Conservation (phyloP, 2,329 filamentous ascomycete genomes). For the Penicillium sp. region DNA sequence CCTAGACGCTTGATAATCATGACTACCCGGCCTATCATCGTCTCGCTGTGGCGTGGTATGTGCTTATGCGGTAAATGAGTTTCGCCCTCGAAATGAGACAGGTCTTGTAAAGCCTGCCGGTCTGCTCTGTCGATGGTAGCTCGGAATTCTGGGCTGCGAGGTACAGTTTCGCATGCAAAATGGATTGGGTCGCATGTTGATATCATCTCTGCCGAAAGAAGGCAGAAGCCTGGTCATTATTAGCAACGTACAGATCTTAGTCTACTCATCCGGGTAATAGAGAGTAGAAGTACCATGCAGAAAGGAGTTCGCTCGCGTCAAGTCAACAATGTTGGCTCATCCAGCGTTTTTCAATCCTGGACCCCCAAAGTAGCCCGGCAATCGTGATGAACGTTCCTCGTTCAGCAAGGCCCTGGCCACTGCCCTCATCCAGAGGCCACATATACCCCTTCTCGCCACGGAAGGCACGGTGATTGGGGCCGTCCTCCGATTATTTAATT, state of each 20-base stretch:
- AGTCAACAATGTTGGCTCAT: conserved; percentile 58
- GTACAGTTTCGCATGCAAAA: conserved; percentile 57
- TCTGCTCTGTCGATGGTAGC: conserved; percentile 57
- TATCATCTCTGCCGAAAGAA: conserved; percentile 49
- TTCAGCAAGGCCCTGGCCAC: conserved; percentile 59
- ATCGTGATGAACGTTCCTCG: conserved; percentile 63
- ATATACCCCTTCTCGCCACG: conserved; percentile 55
- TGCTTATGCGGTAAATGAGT: conserved; percentile 62
- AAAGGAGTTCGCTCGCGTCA: conserved; percentile 45
- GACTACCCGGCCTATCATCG: conserved; percentile 3
- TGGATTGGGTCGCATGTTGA: conserved; percentile 60
- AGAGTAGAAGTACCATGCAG: not conserved
- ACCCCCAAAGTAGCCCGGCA: conserved; percentile 60
- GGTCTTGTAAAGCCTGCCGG: conserved; percentile 53
- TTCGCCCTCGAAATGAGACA: conserved; percentile 58
- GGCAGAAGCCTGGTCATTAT: conserved; percentile 9
- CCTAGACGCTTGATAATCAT: not conserved
- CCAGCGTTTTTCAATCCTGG: conserved; percentile 50
- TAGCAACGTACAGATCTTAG: not conserved
- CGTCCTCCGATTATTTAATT: conserved; percentile 45
- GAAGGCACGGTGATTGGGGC: conserved; percentile 48
- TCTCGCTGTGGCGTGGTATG: conserved; percentile 47
- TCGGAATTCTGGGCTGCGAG: conserved; percentile 52
- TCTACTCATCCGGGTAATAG: not conserved
- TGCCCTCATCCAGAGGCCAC: conserved; percentile 53